Evolutionary conservation across 2,329 filamentous ascomycete genomes (phyloP), one percentile per base, ranked within the genome.

Genomic region (Aspergillus cejpii): DNA sequence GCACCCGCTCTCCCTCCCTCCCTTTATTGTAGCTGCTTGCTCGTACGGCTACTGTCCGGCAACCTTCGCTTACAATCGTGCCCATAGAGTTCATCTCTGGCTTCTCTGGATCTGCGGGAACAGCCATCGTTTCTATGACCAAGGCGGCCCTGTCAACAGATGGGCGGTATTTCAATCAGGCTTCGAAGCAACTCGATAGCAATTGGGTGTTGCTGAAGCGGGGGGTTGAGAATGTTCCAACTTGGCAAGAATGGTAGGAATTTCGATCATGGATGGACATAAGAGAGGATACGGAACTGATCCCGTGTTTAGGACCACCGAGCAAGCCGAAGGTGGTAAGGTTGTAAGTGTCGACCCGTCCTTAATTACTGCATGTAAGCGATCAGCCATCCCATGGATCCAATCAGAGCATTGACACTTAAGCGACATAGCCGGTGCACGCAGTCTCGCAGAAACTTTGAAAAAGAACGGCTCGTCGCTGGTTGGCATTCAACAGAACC

Each of bases 81-180:
- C 40, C 45, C 42, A 33, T 59, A 74, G 87, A 84, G 63, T 96
- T 84, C 62, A 94, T 98, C 57, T 90, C 83, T 49, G 91, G 92
- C 20, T 98, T 98, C 68, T 88, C 87, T 47, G 92, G 92, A 44
- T 98, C 92, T 7, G 91, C 92, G 34, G 92, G 92, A 47, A 94
- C 87, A 52, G 92, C 90, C 29, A 84, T 98, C 40, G 77, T 98
- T 45, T 92, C 90, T 2, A 78, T 80, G 39, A 83, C 88, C 41
- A 90, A 90, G 67, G 92, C 92, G 12, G 87, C 88, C 11, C 73
- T 98, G 45, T 88, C 92, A 10, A 98, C 92, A 23, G 92, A 98
- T 65, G 92, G 92, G 23, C 84, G 92, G 54, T 98, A 98, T 70
- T 98, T 97, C 76, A 97, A 94, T 71, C 92, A 98, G 68, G 92